phyloP scores from a whole-genome alignment of 345 rosid species.

The Physaria fendleri region DNA sequence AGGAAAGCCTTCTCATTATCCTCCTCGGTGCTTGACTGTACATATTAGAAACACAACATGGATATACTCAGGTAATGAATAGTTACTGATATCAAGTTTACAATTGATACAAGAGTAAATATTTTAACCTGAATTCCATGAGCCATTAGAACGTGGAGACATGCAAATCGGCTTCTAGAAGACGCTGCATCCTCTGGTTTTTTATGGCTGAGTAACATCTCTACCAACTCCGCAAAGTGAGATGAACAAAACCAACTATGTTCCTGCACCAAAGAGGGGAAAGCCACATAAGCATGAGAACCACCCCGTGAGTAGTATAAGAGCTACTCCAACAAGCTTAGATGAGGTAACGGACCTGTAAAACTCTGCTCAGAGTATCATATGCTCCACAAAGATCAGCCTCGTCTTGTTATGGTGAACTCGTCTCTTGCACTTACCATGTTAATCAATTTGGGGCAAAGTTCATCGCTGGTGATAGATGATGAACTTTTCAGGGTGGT shows the following conservation, averaged over 20 bases:
- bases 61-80: background rate
- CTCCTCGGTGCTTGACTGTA: slow-evolving; percentile 60
- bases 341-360: slow-evolving; percentile 46
- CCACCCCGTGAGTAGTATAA: background rate
- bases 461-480: slow-evolving; percentile 30
- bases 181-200: slow-evolving; percentile 44
- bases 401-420: slow-evolving; percentile 17
- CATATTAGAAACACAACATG: background rate
- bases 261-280: slow-evolving; percentile 46
- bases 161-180: slow-evolving; percentile 63
- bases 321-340: background rate
- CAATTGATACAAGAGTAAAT: background rate
- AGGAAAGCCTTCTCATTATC: slow-evolving; percentile 74
- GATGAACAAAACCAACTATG: slow-evolving; percentile 70
- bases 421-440: slow-evolving; percentile 48
- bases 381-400: slow-evolving; percentile 62
- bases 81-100: background rate
- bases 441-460: slow-evolving; percentile 54
- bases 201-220: slow-evolving; percentile 53
- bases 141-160: slow-evolving; percentile 60
- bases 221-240: slow-evolving; percentile 58
- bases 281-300: slow-evolving; percentile 14
- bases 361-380: slow-evolving; percentile 53
- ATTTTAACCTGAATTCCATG: slow-evolving; percentile 58
- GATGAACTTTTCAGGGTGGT: slow-evolving; percentile 43